These are phyloP conservation scores for Cercospora beticola DNA, from an alignment of 2,329 filamentous ascomycete species.

Conservation along the genomic window DNA sequence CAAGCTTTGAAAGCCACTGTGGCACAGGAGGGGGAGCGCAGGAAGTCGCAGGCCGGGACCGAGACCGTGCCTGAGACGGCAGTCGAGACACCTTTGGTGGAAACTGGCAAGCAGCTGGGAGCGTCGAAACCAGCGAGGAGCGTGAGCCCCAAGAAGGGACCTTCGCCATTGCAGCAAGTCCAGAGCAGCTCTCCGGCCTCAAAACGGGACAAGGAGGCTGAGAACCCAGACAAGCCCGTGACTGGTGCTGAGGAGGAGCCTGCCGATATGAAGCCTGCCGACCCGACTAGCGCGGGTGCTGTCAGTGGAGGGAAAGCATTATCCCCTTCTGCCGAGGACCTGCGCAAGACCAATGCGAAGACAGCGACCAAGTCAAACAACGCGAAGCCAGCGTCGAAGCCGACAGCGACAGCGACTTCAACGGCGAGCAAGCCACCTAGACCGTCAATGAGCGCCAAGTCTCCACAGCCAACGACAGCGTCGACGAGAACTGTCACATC, in stretches of 20 bases:
- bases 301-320: constrained; percentile 43
- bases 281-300: constrained; percentile 40
- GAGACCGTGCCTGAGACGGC: constrained; percentile 47
- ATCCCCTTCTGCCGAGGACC: constrained; percentile 37
- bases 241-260: constrained; percentile 46
- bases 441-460: constrained; percentile 14
- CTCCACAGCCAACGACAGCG: constrained; percentile 17
- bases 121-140: constrained; percentile 6
- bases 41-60: constrained; percentile 36
- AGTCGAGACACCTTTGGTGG: constrained; percentile 40
- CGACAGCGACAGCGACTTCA: constrained; percentile 17
- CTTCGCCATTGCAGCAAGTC: not conserved
- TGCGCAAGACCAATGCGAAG: constrained; percentile 24
- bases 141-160: constrained; percentile 1
- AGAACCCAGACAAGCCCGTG: constrained; percentile 47
- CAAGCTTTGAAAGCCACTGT: constrained; percentile 44
- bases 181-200: not conserved
- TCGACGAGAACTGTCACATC: constrained; percentile 16
- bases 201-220: constrained; percentile 30
- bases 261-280: constrained; percentile 42
- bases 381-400: constrained; percentile 19
- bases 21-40: constrained; percentile 42
- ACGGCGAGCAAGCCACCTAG: constrained; percentile 22
- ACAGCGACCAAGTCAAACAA: constrained; percentile 21
- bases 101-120: constrained; percentile 24